Evolutionary conservation across 169 alveolate genomes (phyloP).

Genomic region (Plasmodium gonderi): DNA sequence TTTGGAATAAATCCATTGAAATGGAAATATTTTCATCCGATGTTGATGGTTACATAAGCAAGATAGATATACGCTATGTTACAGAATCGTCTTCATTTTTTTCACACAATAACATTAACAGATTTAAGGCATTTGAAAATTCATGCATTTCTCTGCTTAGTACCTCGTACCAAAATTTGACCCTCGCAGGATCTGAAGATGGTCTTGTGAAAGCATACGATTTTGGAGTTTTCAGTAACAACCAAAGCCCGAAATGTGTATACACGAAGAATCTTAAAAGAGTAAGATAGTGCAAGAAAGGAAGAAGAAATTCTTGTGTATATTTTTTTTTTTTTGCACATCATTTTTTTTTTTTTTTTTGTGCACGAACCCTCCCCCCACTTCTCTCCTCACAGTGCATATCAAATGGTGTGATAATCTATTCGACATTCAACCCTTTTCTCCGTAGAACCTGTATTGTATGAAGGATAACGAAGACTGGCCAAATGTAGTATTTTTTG

Average conservation of each 20-base stretch:
- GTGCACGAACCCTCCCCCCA: not conserved
- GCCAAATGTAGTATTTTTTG: slow-evolving; percentile 60
- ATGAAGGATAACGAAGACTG: slow-evolving; percentile 57
- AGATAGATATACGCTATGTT: slow-evolving; percentile 29
- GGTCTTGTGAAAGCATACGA: slow-evolving; percentile 41
- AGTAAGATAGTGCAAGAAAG: not conserved
- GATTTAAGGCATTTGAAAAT: slow-evolving; percentile 36
- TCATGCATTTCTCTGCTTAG: slow-evolving; percentile 36
- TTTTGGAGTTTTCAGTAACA: not conserved
- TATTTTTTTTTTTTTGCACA: not conserved
- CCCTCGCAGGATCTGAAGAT: slow-evolving; percentile 60
- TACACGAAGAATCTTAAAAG: slow-evolving; percentile 27
- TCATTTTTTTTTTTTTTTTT: not conserved
- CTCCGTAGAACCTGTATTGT: slow-evolving; percentile 34
- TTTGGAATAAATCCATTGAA: slow-evolving; percentile 30
- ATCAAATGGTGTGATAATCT: not conserved
- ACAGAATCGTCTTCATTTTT: not conserved
- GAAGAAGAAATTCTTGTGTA: not conserved
- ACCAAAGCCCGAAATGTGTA: not conserved
- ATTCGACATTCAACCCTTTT: not conserved
- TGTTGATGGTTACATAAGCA: slow-evolving; percentile 32
- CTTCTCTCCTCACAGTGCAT: not conserved
- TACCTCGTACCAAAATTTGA: slow-evolving; percentile 18
- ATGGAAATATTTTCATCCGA: slow-evolving; percentile 10
- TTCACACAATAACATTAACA: not conserved